Percentiles rank a stretch among this genome's conserved stretches.
Evolutionary conservation across 2,329 filamentous ascomycete genomes (phyloP).

Genomic region (Aspergillus viridinutans): DNA sequence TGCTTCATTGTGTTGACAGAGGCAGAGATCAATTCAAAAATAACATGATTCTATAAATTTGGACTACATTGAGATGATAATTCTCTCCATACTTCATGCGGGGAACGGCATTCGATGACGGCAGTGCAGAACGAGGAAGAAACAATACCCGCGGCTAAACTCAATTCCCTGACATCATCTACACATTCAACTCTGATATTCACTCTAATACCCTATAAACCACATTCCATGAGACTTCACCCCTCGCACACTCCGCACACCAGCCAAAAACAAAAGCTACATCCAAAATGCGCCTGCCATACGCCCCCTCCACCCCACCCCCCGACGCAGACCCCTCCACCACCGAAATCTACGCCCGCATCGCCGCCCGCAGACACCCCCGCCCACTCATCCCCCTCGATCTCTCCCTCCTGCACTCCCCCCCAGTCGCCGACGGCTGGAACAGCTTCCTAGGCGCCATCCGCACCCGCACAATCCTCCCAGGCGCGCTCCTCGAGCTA

Average conservation of each 20-base stretch:
- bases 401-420: constrained; percentile 69
- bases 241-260: too few species aligned
- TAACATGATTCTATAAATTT: neutral
- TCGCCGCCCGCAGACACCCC: constrained; percentile 62
- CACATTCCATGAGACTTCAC: too few species aligned
- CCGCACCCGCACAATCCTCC: constrained; percentile 47
- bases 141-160: neutral
- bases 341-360: constrained; percentile 56
- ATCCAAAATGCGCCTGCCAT: constrained; percentile 33
- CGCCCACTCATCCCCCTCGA: constrained; percentile 72
- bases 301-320: constrained; percentile 27
- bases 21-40: neutral
- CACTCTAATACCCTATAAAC: too few species aligned
- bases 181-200: neutral
- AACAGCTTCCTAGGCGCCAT: constrained; percentile 56
- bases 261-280: too few species aligned
- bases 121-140: neutral
- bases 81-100: too few species aligned
- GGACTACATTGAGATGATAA: too few species aligned
- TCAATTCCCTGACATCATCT: neutral
- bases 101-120: neutral
- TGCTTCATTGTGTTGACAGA: constrained; percentile 62
- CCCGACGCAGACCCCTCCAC: constrained; percentile 21
- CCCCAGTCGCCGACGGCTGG: constrained; percentile 68
- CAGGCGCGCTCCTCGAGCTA: constrained; percentile 61